A percentile compares a stretch with the other conserved stretches of the same genome.
Conservation (phyloP, 179 eudicot species). For the Beta lomatogona region DNA sequence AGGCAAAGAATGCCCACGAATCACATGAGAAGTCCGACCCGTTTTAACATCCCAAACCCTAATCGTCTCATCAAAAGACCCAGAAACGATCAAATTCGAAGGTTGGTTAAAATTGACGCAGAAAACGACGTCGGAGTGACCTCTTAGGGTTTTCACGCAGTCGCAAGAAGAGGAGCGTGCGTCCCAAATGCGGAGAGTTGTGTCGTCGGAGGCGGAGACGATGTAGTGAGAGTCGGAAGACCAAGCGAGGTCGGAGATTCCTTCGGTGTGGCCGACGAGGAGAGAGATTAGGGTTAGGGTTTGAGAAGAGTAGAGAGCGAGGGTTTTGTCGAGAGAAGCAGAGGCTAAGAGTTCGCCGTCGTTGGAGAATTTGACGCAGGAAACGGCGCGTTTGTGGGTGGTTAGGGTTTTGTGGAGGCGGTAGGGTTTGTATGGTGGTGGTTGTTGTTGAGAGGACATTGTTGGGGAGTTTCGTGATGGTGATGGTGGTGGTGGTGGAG, state of each 20-base stretch:
- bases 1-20: constrained; percentile 69
- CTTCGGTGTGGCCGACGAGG: constrained; percentile 75
- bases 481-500: not conserved
- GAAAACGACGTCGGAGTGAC: constrained; percentile 69
- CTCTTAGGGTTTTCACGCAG: constrained; percentile 73
- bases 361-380: constrained; percentile 83
- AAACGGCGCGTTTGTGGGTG: constrained; percentile 64
- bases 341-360: constrained; percentile 85
- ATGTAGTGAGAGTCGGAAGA: constrained; percentile 84
- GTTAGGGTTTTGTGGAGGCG: constrained; percentile 59
- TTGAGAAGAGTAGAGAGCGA: constrained; percentile 58
- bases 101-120: constrained; percentile 82
- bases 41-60: constrained; percentile 92
- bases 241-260: constrained; percentile 86
- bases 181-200: constrained; percentile 85
- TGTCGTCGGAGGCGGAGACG: constrained; percentile 95
- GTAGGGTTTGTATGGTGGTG: constrained; percentile 61
- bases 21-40: constrained; percentile 52
- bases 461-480: not conserved
- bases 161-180: constrained; percentile 46
- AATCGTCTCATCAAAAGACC: constrained; percentile 78
- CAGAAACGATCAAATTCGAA: constrained; percentile 72
- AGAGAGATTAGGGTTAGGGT: constrained; percentile 58
- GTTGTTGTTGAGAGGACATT: constrained; percentile 39
- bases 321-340: constrained; percentile 84